These are phyloP conservation scores for Xylaria digitata DNA, from an alignment of 2,329 filamentous ascomycete species.

Conservation along the genomic window DNA sequence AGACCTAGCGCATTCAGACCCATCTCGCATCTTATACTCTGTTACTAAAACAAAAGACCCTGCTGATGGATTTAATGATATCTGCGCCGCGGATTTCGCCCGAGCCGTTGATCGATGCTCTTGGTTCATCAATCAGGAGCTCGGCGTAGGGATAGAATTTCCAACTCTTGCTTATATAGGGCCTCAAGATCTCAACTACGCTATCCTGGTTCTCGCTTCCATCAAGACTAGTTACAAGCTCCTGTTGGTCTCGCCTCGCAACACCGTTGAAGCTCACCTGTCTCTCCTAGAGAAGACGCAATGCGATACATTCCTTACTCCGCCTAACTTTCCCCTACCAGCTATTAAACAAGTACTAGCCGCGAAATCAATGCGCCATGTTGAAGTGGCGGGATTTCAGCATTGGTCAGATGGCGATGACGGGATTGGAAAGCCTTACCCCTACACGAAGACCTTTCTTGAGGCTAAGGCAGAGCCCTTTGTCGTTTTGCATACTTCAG, in stretches of 20 bases:
- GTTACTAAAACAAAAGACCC: constrained; percentile 40
- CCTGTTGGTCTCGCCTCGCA: constrained; percentile 50
- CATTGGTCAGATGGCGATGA: constrained; percentile 32
- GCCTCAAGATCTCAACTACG: constrained; percentile 53
- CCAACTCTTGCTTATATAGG: constrained; percentile 53
- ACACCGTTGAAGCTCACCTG: constrained; percentile 48
- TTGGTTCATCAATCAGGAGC: constrained; percentile 48
- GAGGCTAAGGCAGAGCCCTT: constrained; percentile 35
- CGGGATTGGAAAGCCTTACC: constrained; percentile 20
- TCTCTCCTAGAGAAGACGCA: constrained; percentile 44
- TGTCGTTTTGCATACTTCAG: constrained; percentile 44
- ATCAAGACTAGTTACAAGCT: constrained; percentile 59
- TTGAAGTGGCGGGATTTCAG: constrained; percentile 41
- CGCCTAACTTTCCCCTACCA: constrained; percentile 41
- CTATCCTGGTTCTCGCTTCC: constrained; percentile 53
- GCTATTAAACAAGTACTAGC: constrained; percentile 46
- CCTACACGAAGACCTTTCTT: constrained; percentile 34
- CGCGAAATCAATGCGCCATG: constrained; percentile 37
- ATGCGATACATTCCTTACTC: constrained; percentile 45
- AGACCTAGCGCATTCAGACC: constrained; percentile 41
- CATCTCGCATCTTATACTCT: constrained; percentile 43
- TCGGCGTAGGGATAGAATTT: constrained; percentile 48
- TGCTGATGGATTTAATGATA: constrained; percentile 42
- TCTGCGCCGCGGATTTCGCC: constrained; percentile 36
- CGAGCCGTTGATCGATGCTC: constrained; percentile 45